phyloP scores from a whole-genome alignment of 1,284 basidiomycete genomes.

The Chalciporus sp. region DNA sequence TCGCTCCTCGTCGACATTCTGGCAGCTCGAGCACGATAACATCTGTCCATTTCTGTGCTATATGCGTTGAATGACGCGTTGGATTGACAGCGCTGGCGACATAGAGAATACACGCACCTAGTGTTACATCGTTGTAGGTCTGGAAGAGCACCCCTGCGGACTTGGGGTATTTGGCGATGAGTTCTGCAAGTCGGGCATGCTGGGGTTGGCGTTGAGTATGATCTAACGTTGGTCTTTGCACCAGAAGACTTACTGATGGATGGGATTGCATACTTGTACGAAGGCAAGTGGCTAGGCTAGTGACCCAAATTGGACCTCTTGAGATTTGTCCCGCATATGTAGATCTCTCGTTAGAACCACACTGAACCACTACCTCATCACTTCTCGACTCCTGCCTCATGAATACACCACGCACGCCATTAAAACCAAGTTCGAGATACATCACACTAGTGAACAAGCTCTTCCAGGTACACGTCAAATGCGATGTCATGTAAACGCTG shows the following conservation, averaged over 20 bases:
- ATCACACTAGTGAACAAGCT: slow-evolving; percentile 24
- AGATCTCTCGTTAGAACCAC: neutral
- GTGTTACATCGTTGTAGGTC: slow-evolving; percentile 61
- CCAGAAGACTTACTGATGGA: slow-evolving; percentile 23
- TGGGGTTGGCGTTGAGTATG: slow-evolving; percentile 7
- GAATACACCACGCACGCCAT: slow-evolving; percentile 8
- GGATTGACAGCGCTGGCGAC: neutral
- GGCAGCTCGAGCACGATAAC: slow-evolving; percentile 63
- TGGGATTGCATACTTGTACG: slow-evolving; percentile 27
- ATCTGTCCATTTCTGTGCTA: slow-evolving; percentile 73
- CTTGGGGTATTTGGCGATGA: slow-evolving; percentile 55
- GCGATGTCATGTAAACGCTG: neutral
- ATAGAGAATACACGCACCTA: slow-evolving; percentile 38
- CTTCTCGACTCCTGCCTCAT: slow-evolving; percentile 16
- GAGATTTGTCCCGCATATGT: too few species aligned
- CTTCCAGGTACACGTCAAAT: slow-evolving; percentile 26
- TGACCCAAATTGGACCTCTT: neutral
- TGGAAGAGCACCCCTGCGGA: slow-evolving; percentile 56
- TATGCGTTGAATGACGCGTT: neutral
- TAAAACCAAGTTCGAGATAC: slow-evolving; percentile 23
- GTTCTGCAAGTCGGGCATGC: slow-evolving; percentile 23
- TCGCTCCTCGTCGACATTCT: slow-evolving; percentile 54
- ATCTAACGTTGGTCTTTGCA: neutral
- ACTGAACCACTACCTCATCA: neutral
- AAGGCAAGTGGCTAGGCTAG: neutral